A percentile compares a stretch with the other conserved stretches of the same genome.
Conservation (phyloP, 1,139 yeast species). For the Martiniozyma asiatica region DNA sequence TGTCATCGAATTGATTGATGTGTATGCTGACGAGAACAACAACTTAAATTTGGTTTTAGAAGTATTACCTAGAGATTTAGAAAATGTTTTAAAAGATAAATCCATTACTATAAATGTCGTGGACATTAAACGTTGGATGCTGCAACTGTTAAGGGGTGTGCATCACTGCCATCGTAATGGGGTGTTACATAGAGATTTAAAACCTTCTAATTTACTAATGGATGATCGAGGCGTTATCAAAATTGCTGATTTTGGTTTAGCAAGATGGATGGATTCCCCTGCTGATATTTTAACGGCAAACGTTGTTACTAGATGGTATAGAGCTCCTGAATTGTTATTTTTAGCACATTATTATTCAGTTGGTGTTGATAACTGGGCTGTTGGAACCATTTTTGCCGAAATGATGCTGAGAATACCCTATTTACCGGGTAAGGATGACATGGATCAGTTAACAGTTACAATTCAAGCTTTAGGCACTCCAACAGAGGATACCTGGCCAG, state of each 20-base stretch:
- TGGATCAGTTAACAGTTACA: slow-evolving; percentile 82
- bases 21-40: slow-evolving; percentile 51
- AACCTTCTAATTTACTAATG: slow-evolving; percentile 70
- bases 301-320: slow-evolving; percentile 94
- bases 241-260: slow-evolving; percentile 95
- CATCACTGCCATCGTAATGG: slow-evolving; percentile 92
- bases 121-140: slow-evolving; percentile 85
- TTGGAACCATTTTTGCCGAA: slow-evolving; percentile 94
- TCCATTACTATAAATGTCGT: slow-evolving; percentile 68
- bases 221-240: slow-evolving; percentile 83
- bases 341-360: slow-evolving; percentile 84
- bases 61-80: slow-evolving; percentile 84
- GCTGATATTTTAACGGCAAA: slow-evolving; percentile 79
- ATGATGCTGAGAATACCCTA: slow-evolving; percentile 91
- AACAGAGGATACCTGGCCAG: slow-evolving; percentile 86
- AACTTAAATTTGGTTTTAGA: slow-evolving; percentile 82
- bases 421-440: slow-evolving; percentile 82
- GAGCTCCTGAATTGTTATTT: slow-evolving; percentile 86
- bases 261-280: slow-evolving; percentile 69
- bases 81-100: slow-evolving; percentile 76
- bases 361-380: slow-evolving; percentile 89
- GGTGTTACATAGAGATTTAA: slow-evolving; percentile 80
- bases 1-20: slow-evolving; percentile 80
- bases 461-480: slow-evolving; percentile 95
- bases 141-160: slow-evolving; percentile 88